Evolutionary conservation across 2,329 filamentous ascomycete genomes (phyloP), one percentile per base, ranked within the genome.

Genomic region (Phyllosticta citriasiana): DNA sequence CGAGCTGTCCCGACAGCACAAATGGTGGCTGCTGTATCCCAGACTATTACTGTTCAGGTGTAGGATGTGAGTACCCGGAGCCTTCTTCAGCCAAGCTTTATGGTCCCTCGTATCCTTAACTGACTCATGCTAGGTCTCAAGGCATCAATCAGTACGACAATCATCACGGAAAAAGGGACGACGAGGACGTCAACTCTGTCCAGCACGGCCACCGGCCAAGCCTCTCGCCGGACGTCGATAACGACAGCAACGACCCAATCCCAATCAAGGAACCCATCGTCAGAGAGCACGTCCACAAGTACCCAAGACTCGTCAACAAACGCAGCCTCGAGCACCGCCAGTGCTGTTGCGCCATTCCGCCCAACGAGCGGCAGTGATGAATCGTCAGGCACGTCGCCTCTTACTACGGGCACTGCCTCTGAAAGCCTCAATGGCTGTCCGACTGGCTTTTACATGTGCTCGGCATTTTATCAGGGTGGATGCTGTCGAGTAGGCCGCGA

Each of bases 381-480:
- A 47, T 47, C 14, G 12, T n/a, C 40, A n/a, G 40, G 40, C n/a
- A n/a, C 40, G 40, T 47, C n/a, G 14, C n/a, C 40, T 47, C 14
- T 5, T 16, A 47, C 40, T 16, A 47, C 40, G 40, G 40, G 40
- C 2, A 73, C 74, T n/a, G 72, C 73, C 24, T 77, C 74, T 72
- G 67, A 55, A 40, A 63, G 5, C 57, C 63, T 66, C 35, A 68
- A 72, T 8, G 69, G 81, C 67, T 97, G 93, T 67, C 93, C 93
- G 0, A 92, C 87, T 0, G 92, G 92, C 2, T 97, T 92, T 78
- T 97, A 97, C 73, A 87, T 90, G 57, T 97, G 93, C 74, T 84
- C 87, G 2, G 93, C 93, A 1, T 85, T 86, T 63, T 90, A 92
- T 63, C 78, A 82, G 1, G 91, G 89, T 14, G 91, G 91, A 22